Base-by-base conservation (phyloP, 2,329 filamentous ascomycete genomes). In the Plectosphaerella plurivora region DNA sequence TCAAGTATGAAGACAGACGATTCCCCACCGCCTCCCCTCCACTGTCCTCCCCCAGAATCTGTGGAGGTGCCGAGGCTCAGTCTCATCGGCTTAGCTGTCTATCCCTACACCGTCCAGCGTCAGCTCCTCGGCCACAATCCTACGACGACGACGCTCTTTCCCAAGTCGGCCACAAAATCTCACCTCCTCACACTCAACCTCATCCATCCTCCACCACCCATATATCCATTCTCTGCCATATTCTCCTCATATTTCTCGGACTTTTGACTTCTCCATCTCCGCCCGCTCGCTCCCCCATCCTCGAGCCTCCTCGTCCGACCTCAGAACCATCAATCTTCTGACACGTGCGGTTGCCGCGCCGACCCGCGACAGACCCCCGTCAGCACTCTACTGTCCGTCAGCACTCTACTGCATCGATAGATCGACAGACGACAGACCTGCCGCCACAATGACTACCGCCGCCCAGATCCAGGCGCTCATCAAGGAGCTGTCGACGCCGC, bases 401-500 rank as follows among this genome's bases (percentile, higher is more conserved):
- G 45, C 28, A 39, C 28, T 33, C 49, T 44, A 7, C 47, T 18
- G 20, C 47, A 35, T 44, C 49, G 51, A 50, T 36, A 42, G 18
- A 48, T 45, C 53, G 36, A 48, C 47, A 53, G 46, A 53, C 53
- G 36, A 48, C 47, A 53, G 46, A 53, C 53, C 44, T 41, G 33
- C 51, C 47, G 60, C n/a, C 24, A 61, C 52, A 55, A 70, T 72
- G 68, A 59, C 68, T 51, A 61, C 55, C 39, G 24, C 61, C 55
- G 60, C 59, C 50, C 64, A 70, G 58, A 60, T 64, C 44, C 57
- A 64, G 51, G 72, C 75, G 41, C 69, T 71, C 57, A 72, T 78
- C 60, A 67, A 72, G 57, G 81, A 86, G 66, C 70, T 88, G 47
- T 70, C 76, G 45, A 65, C 70, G 50, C 78, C 82, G 6, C 88